Base-by-base conservation (phyloP, 768 basidiomycete species). In the Calocybe indica region DNA sequence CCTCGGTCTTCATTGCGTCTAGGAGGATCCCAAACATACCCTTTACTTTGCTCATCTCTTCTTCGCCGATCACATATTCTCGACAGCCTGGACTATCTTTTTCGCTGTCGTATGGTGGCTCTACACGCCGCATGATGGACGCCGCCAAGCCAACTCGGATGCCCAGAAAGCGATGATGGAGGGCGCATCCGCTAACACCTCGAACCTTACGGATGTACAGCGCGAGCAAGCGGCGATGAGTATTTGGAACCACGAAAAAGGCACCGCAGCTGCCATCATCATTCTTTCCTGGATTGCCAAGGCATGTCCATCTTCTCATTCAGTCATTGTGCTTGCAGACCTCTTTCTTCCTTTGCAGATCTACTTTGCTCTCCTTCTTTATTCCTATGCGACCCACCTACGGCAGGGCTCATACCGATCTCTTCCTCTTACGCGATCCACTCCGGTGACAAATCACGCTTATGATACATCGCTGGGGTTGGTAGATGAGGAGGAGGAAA, bases 51-150 rank as follows among this genome's bases (percentile, higher is more conserved):
- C 94, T 0, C 94, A 99, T 63, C 68, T 92, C 32, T 99, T 92
- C 71, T 80, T 88, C 49, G 79, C 89, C 48, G 96, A 99, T 66
- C 94, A 99, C 65, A 64, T 96, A 48, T 70, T 99, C 51, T 86
- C 84, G 11, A 92, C 94, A 1, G 69, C 85, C 0, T 97, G 91
- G 87, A 94, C 92, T n/a, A 75, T 87, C 37, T 88, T 89, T 60
- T 98, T 99, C 53, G 88, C 83, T 35, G 76, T 91, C 14, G 69
- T 76, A 36, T 99, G 94, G 95, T 99, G 92, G 86, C 66, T 80
- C 32, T 87, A 87, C 68, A 88, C 83, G 1, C 88, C 93, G 0
- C 96, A 99, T 60, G 93, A 99, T 56, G 96, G 96, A 5, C 75
- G 73, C 15, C 79, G 82, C 1, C 78, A 80, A 32, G 78, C 78